Percentiles rank a stretch among this genome's conserved stretches.
Conservation (phyloP, 495 filamentous ascomycete species). For the Aspergillus egyptiacus region DNA sequence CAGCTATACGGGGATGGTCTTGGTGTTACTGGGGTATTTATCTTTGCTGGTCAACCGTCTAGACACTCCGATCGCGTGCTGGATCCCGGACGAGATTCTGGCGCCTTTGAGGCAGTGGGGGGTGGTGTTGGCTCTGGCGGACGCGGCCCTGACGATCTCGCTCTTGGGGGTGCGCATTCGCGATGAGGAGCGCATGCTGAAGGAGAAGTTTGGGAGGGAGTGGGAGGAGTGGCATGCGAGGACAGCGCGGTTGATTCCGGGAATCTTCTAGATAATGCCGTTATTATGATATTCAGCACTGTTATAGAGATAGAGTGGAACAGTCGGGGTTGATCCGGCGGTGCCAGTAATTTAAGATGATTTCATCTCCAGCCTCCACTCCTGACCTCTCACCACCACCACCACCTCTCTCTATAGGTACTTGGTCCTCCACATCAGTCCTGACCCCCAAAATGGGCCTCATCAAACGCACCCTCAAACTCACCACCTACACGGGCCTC, state of each 20-base stretch:
- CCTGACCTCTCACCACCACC: neutral
- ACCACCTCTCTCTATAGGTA: neutral
- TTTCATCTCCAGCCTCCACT: neutral
- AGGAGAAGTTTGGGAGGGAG: constrained; percentile 30
- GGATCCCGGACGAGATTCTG: constrained; percentile 7
- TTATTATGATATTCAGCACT: no score
- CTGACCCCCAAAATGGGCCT: constrained; percentile 4
- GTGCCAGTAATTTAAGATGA: no score
- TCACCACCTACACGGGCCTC: constrained; percentile 34
- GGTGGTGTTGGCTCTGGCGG: neutral
- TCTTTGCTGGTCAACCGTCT: constrained; percentile 26
- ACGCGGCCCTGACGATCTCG: neutral
- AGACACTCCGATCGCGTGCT: constrained; percentile 28
- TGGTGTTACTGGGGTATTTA: constrained; percentile 17
- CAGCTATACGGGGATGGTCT: constrained; percentile 36
- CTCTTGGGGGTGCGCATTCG: constrained; percentile 16
- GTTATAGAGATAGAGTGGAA: no score
- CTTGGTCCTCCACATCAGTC: no score
- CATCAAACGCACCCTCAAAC: constrained; percentile 28
- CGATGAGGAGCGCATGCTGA: constrained; percentile 43
- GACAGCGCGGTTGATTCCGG: constrained; percentile 25
- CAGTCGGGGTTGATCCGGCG: constrained; percentile 6
- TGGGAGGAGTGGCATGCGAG: constrained; percentile 41
- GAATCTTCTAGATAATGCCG: constrained; percentile 17
- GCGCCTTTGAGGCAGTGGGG: neutral